A percentile compares a stretch with the other conserved stretches of the same genome.
These are phyloP conservation scores for Elongisporangium prolatum DNA, from an alignment of 352 stramenopile genomes.

Conservation along the genomic window DNA sequence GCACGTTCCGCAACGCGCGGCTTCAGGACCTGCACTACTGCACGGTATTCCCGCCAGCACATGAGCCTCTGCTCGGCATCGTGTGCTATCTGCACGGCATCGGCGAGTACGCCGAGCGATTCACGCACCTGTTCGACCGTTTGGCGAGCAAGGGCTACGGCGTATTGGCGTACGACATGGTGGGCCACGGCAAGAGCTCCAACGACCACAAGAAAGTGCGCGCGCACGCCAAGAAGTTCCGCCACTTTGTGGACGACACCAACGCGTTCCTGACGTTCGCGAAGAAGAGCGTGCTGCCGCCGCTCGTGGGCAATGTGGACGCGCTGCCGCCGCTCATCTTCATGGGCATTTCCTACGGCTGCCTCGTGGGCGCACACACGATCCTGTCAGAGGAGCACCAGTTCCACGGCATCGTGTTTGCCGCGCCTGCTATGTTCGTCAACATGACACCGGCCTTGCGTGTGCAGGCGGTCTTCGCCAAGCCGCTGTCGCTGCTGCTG, in stretches of 20 bases:
- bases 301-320: conserved; percentile 5
- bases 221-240: conserved; percentile 28
- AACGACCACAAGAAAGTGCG: conserved; percentile 22
- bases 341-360: conserved; percentile 68
- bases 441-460: conserved; percentile 46
- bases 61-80: conserved; percentile 20
- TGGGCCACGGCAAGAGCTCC: conserved; percentile 34
- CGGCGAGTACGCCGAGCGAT: conserved; percentile 36
- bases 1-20: conserved; percentile 31
- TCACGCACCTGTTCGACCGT: conserved; percentile 37
- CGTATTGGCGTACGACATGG: conserved; percentile 41
- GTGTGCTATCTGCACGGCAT: conserved; percentile 54
- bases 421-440: conserved; percentile 53
- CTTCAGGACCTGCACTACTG: conserved; percentile 37
- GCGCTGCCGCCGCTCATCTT: conserved; percentile 31
- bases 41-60: conserved; percentile 24
- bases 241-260: conserved; percentile 48
- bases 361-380: conserved; percentile 53
- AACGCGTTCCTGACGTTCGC: conserved; percentile 37
- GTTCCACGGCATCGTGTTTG: conserved; percentile 46
- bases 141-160: conserved; percentile 34
- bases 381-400: conserved; percentile 37
- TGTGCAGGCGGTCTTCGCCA: conserved; percentile 30
- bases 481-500: conserved; percentile 37
- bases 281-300: conserved; percentile 26